These are phyloP conservation scores for Protomyces inouyei DNA, from an alignment of 1,139 yeast species.

Conservation along the genomic window DNA sequence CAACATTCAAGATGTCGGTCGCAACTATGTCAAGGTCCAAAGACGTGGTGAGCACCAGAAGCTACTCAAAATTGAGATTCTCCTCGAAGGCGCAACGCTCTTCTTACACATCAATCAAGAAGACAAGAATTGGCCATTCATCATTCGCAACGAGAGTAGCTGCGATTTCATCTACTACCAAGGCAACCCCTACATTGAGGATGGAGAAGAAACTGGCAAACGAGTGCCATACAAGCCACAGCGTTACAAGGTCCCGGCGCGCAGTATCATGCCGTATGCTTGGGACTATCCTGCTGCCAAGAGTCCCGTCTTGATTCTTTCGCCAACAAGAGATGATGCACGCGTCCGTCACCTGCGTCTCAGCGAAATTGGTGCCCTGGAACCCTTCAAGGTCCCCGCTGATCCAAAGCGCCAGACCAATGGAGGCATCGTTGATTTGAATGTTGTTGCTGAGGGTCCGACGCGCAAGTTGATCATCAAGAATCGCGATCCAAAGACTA, in stretches of 20 bases:
- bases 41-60: conserved; percentile 62
- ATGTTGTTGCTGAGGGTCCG: conserved; percentile 95
- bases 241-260: conserved; percentile 69
- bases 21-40: conserved; percentile 64
- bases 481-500: conserved; percentile 58
- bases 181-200: conserved; percentile 40
- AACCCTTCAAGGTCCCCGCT: conserved; percentile 61
- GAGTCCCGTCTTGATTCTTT: conserved; percentile 69
- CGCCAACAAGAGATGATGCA: conserved; percentile 49
- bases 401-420: conserved; percentile 42
- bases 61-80: conserved; percentile 64
- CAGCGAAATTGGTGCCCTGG: conserved; percentile 86
- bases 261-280: conserved; percentile 95
- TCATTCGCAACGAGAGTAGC: conserved; percentile 83
- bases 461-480: conserved; percentile 81
- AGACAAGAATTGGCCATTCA: conserved; percentile 81
- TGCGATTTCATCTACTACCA: conserved; percentile 80
- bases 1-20: conserved; percentile 75
- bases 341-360: conserved; percentile 74
- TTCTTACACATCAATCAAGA: conserved; percentile 73
- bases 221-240: conserved; percentile 51
- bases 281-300: conserved; percentile 96
- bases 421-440: conserved; percentile 56
- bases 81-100: conserved; percentile 74
- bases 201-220: conserved; percentile 38